Evolutionary conservation across 441 rosid genomes (phyloP).

Genomic region (Populus tomentosa): DNA sequence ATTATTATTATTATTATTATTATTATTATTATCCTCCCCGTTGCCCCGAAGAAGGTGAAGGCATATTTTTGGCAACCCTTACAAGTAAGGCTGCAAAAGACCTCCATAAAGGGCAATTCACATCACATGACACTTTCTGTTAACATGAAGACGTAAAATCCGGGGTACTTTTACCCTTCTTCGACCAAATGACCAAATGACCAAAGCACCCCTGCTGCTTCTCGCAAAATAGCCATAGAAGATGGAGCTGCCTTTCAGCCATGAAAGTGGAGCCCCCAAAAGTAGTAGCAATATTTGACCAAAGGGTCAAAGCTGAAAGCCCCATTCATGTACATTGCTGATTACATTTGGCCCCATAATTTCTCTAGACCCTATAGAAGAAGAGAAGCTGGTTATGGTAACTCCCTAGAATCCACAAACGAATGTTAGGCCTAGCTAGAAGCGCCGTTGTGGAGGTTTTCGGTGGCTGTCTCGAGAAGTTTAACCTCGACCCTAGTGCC

Average conservation of each 20-base stretch:
- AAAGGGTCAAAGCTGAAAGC: background rate
- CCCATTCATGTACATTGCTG: background rate
- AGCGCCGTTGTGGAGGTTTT: constrained; percentile 17
- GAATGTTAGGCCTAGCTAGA: constrained; percentile 21
- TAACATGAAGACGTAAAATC: constrained; percentile 22
- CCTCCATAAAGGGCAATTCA: constrained; percentile 16
- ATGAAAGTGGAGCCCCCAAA: background rate
- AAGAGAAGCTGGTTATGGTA: background rate
- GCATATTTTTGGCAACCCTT: background rate
- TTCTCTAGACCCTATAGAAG: too few relatives aligned
- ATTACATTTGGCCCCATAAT: background rate
- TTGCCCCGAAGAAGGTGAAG: background rate
- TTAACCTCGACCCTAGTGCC: constrained; percentile 35
- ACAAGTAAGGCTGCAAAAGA: background rate
- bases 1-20: too few relatives aligned
- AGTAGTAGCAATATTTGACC: constrained; percentile 10
- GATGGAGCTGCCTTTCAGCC: background rate
- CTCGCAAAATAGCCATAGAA: background rate
- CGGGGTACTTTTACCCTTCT: constrained; percentile 14
- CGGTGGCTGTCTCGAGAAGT: constrained; percentile 48
- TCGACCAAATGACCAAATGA: constrained; percentile 10
- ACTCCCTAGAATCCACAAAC: constrained; percentile 13
- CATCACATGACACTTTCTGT: constrained; percentile 21
- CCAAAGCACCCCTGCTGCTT: constrained; percentile 5
- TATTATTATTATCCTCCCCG: too few relatives aligned